Base-by-base conservation (phyloP, 768 basidiomycete species). In the Leccinum broughii region DNA sequence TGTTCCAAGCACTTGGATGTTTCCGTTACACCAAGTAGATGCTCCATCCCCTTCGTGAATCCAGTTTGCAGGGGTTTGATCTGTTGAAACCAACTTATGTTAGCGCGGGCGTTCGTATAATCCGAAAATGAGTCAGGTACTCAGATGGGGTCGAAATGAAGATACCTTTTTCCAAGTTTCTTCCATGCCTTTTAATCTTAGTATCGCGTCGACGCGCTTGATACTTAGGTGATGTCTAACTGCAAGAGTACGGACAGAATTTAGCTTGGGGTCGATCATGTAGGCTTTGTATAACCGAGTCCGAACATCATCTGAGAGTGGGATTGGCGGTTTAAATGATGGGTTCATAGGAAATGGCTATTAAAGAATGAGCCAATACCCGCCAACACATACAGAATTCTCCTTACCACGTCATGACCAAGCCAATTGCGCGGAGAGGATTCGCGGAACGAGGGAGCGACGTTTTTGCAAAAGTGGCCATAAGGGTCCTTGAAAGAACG, bases 321-420 rank as follows among this genome's bases (percentile, higher is more conserved):
- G 93, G 6, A 84, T 73, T 11, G 89, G 90, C 6, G 94, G 93
- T 65, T 82, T 84, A 76, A 95, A 96, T 1, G 89, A 85, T 6
- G 85, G 85, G 68, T 96, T 95, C 75, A 91, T 78, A 13, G 92
- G 91, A 71, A 95, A 95, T 0, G 92, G 93, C 92, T 95, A 59
- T 17, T 56, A 1, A 11, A 39, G 4, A 11, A 53, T 65, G 14
- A 63, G 55, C 44, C 24, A 5, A 49, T 6, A 2, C 28, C 26
- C n/a, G 35, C 22, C 24, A 54, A 62, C 32, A 41, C 54, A 30
- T 63, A 32, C 51, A 59, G 50, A 34, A 70, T 70, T 72, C 64
- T 66, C 68, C 79, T 77, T 75, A 85, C 87, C 77, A 81, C 78
- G 64, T 78, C 73, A 34, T 74, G 77, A 62, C 84, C 83, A 9